Evolutionary conservation across 2,329 filamentous ascomycete species (phyloP), one percentile per base, ranked within the genome.

Genomic region (Harringtonia aguacate): DNA sequence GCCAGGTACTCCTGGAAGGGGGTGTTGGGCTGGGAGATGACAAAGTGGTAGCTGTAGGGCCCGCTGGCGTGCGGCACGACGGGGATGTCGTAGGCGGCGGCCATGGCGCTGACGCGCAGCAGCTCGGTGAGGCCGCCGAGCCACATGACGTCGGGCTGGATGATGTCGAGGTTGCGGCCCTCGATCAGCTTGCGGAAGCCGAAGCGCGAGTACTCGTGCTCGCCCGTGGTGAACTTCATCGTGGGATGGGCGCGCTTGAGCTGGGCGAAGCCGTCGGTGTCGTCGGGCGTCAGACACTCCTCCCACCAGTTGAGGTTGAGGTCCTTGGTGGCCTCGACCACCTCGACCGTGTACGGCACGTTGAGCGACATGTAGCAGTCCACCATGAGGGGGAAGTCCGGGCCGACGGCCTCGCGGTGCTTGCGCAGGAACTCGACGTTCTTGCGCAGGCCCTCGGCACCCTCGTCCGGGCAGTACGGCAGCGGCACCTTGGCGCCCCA

Each of bases 121-220:
- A 95, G 73, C 65, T 95, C 89, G 1, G 89, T 95, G 72, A 95
- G 63, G 49, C 89, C 89, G 50, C 89, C 89, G 14, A 95, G 79
- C 89, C 89, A 95, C 89, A 95, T 95, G 51, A 95, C 88, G 58
- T 95, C 89, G 14, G 89, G 89, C 66, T 95, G 89, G 56, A 95
- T 79, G 54, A 95, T 94, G 61, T 95, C 89, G 48, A 95, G 70
- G 64, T 94, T 94, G 52, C 88, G 86, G 45, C 83, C 84, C 65
- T 95, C 87, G 50, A 95, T 81, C 36, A 95, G 77, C 69, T 95
- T 94, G 53, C 90, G 84, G 77, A 95, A 95, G 27, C 89, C 89
- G 59, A 89, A 95, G 55, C 87, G 77, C 8, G 87, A 94, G 69
- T 89, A 95, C 63, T 95, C 89, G 66, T 95, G 89, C 69, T 95